These are phyloP conservation scores for Saccharomyces hybrid DNA, from an alignment of 1,139 yeast species.

Conservation along the genomic window DNA sequence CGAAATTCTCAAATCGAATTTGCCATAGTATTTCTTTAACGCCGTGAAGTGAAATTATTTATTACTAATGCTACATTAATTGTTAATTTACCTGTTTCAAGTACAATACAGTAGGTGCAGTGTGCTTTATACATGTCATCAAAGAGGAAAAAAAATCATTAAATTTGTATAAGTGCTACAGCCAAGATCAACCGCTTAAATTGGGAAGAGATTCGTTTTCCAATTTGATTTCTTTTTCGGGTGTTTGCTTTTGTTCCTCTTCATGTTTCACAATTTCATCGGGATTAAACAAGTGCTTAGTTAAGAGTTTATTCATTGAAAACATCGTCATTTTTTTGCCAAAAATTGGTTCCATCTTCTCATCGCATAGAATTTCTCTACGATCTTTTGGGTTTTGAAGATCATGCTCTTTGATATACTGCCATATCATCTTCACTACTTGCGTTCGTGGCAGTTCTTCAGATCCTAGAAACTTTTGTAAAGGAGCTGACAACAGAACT, in stretches of 20 bases:
- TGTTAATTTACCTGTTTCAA: background rate
- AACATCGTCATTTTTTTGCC: conserved; percentile 59
- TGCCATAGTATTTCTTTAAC: too few relatives aligned
- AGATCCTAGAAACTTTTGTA: conserved; percentile 41
- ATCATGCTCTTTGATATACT: conserved; percentile 54
- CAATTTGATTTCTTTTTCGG: background rate
- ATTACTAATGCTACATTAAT: background rate
- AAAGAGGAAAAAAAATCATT: background rate
- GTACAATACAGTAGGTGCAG: background rate
- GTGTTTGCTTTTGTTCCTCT: conserved; percentile 21
- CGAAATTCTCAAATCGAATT: background rate
- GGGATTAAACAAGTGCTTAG: conserved; percentile 42
- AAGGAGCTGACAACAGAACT: conserved; percentile 42
- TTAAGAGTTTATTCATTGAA: conserved; percentile 55
- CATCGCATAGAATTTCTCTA: conserved; percentile 65
- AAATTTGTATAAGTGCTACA: background rate
- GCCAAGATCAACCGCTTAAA: background rate
- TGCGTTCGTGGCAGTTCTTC: conserved; percentile 56
- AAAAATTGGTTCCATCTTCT: conserved; percentile 49
- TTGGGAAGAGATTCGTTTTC: background rate
- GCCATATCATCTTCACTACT: conserved; percentile 69
- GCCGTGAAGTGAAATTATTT: background rate
- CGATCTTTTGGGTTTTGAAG: conserved; percentile 66
- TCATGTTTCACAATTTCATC: conserved; percentile 31
- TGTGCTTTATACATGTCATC: background rate